These are phyloP conservation scores for Ilex aquifolium DNA, from an alignment of 257 asterid genomes.

Conservation along the genomic window DNA sequence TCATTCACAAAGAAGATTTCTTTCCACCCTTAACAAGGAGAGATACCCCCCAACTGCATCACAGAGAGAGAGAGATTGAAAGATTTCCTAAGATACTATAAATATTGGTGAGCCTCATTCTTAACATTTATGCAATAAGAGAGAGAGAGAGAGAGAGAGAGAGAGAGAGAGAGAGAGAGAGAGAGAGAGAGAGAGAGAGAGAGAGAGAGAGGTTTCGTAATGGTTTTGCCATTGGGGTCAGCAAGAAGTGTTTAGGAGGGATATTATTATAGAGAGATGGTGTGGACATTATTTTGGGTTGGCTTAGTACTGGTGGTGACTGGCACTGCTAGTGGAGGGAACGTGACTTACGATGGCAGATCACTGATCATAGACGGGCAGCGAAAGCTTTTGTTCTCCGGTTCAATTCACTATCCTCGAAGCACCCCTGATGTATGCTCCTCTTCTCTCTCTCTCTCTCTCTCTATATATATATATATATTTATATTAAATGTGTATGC, in stretches of 20 bases:
- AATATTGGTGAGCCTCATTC: too few relatives aligned
- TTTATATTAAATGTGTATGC: too few relatives aligned
- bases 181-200: not conserved
- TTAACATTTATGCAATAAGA: too few relatives aligned
- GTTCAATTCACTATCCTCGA: slow-evolving; percentile 87
- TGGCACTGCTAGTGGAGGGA: slow-evolving; percentile 26
- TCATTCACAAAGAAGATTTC: too few relatives aligned
- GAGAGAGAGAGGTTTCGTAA: not conserved
- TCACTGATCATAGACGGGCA: slow-evolving; percentile 62
- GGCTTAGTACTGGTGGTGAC: slow-evolving; percentile 13
- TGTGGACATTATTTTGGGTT: slow-evolving; percentile 22
- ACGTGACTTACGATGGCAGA: slow-evolving; percentile 62
- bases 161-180: not conserved
- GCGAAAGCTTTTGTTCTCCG: slow-evolving; percentile 69
- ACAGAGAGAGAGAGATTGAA: too few relatives aligned
- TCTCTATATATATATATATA: not conserved
- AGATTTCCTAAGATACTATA: too few relatives aligned
- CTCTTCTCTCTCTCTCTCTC: slow-evolving; percentile 8
- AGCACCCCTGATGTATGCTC: slow-evolving; percentile 72
- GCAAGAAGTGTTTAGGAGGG: too few relatives aligned
- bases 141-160: not conserved
- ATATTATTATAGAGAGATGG: not conserved
- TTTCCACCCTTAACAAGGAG: too few relatives aligned
- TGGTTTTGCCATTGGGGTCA: too few relatives aligned
- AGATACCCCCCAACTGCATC: too few relatives aligned